Base-by-base conservation (phyloP, 2,329 filamentous ascomycete species). In the Aspergillus viridinutans region DNA sequence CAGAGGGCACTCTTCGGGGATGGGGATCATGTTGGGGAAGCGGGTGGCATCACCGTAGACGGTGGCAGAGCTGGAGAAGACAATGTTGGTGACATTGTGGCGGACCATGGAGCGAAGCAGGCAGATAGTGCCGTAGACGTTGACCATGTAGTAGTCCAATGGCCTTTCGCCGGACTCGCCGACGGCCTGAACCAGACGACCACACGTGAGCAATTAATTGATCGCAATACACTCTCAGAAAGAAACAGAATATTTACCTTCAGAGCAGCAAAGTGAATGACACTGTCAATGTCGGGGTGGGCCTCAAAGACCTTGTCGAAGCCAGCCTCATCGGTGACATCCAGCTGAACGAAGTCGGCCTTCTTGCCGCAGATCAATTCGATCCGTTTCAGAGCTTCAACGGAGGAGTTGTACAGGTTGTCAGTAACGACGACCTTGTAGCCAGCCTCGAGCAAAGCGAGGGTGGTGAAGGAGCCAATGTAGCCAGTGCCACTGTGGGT, bases 41-140 rank as follows among this genome's bases (percentile, higher is more conserved):
- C 92, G 90, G 49, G 94, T 97, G 54, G 93, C 94, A 77, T 99
- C 95, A 72, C 94, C 94, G 76, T 99, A 99, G 35, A 99, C 94
- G 66, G 95, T 99, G 35, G 94, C 94, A 1, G 92, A 97, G 61
- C 92, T 97, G 59, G 93, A 97, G 81, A 99, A 99, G 77, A 99
- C 94, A 69, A 99, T 94, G 82, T 96, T 97, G 78, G 85, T 85
- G 66, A 99, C 92, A 77, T 93, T 88, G 82, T 97, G 86, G 75
- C 87, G 87, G 72, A 85, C 83, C 92, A 99, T 97, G 70, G 87
- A 87, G 63, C 87, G 84, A 61, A 99, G 85, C 50, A 99, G 89
- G 67, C 87, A 83, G 69, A 99, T 87, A 68, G 91, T 94, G 75
- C 94, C 95, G 72, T 89, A 89, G 60, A 97, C 94, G 74, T 99